Base-by-base conservation (phyloP, 2,329 filamentous ascomycete genomes). In the Paraphoma chrysanthemicola region DNA sequence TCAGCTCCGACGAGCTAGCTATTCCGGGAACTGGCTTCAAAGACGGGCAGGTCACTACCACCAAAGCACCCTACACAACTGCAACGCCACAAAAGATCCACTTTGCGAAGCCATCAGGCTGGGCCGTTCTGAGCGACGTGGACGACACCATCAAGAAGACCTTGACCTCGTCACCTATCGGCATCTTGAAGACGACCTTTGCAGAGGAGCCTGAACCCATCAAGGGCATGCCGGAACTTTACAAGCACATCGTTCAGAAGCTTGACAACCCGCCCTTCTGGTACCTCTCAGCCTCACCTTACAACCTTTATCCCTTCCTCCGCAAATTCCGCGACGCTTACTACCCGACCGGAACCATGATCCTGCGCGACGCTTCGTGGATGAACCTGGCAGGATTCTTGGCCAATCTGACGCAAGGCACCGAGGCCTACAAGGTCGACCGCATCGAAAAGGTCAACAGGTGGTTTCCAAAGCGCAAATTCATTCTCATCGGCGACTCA, bases 111-210 rank as follows among this genome's bases (percentile, higher is more conserved):
- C 86, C 89, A 0, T 86, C 90, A 46, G 93, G 94, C 7, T 97
- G 93, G 93, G 87, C 86, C 11, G 79, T 98, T 11, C 88, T 97
- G 61, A 94, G 90, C 39, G 94, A 98, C 68, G 86, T 98, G 64
- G 95, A 98, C 72, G 94, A 98, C 77, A 97, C 93, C 0, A 96
- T 98, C 81, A 97, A 98, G 78, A 81, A 93, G 64, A 97, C 94
- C 0, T 83, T 90, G 74, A 97, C 94, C 0, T 86, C 88, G 43
- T 89, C 91, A 48, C 88, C 92, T 0, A 83, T 90, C 7, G 92
- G 92, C 2, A 94, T 97, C 67, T 81, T 98, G 5, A 85, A 86
- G 45, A 89, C 90, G 49, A 98, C 94, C 0, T 97, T 98, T 69
- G 86, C 91, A 45, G 90, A 93, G 48, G 81, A 87, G 14, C 89